Evolutionary conservation across 805 yeast genomes (phyloP), one percentile per base, ranked within the genome.

Genomic region (Lachancea kluyveri): DNA sequence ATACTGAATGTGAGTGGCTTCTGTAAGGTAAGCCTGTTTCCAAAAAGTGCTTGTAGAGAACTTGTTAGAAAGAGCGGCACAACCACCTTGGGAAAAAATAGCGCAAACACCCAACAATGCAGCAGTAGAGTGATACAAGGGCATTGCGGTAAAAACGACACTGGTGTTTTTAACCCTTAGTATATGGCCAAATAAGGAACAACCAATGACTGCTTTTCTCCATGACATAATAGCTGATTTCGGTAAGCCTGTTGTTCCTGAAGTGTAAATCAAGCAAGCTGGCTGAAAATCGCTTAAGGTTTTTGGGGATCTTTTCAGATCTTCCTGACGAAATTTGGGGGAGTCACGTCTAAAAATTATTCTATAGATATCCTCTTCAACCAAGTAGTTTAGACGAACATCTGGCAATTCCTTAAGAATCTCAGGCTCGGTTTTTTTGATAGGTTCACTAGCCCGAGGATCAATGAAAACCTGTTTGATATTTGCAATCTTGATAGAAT

Each of bases 181-280:
- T 24, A 84, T 78, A 41, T 69, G 69, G 1, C 85, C 84, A 50
- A 85, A 87, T 16, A 84, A 52, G 2, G 68, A 58, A 1, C 85
- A 62, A 1, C 94, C 95, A 64, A 81, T 65, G 28, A 68, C 71
- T 5, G 82, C 72, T 57, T 87, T 88, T 48, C 86, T 70, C 96
- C 96, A 87, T 4, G 92, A 79, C 77, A 88, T 78, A 35, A 83
- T 80, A 2, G 95, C 96, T 4, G 96, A 82, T 57, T 88, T 88
- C 10, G 97, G 96, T 40, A 88, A 62, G 0, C 96, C 96, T 0
- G 96, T 85, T 5, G 96, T 90, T 23, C 97, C 97, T 0, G 95
- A 83, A 1, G 97, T 88, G 57, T 79, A 88, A 31, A 88, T 84
- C 43, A 84, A 68, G 42, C 79, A 70, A 13, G 82, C 78, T 4